These are phyloP conservation scores for Aquilaria yunnanensis DNA, from an alignment of 345 rosid species.

Conservation along the genomic window DNA sequence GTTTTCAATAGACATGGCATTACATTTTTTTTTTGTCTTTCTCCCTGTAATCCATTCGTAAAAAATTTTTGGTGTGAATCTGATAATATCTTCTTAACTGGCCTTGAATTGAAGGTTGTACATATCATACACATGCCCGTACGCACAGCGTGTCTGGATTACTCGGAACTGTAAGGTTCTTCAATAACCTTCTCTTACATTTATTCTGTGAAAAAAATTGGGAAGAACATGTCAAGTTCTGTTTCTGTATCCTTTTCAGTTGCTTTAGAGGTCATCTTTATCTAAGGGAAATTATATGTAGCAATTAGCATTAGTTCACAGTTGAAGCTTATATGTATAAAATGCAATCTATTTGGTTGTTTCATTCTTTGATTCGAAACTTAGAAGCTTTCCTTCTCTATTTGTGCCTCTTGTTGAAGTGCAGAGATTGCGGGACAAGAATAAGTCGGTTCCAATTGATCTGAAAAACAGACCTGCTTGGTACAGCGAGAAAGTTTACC, in stretches of 20 bases:
- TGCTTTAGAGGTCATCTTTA: no score
- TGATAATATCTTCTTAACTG: not conserved
- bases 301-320: no score
- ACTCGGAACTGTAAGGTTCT: conserved; percentile 70
- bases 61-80: not conserved
- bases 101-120: conserved; percentile 50
- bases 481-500: conserved; percentile 80
- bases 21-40: no score
- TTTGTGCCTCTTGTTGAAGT: conserved; percentile 1
- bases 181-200: not conserved
- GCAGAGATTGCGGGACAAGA: conserved; percentile 83
- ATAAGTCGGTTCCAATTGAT: conserved; percentile 64
- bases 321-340: no score
- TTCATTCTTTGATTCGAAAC: no score
- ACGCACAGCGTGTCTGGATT: conserved; percentile 82
- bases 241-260: no score
- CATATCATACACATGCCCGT: conserved; percentile 65
- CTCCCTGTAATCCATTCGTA: no score
- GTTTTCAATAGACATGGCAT: not conserved
- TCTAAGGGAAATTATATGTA: no score
- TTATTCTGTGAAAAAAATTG: no score
- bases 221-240: no score
- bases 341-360: no score
- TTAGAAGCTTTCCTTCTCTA: no score
- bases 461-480: conserved; percentile 70